A percentile compares a stretch with the other conserved stretches of the same genome.
Evolutionary conservation across 2,329 filamentous ascomycete species (phyloP).

Genomic region (Cercospora sp.): DNA sequence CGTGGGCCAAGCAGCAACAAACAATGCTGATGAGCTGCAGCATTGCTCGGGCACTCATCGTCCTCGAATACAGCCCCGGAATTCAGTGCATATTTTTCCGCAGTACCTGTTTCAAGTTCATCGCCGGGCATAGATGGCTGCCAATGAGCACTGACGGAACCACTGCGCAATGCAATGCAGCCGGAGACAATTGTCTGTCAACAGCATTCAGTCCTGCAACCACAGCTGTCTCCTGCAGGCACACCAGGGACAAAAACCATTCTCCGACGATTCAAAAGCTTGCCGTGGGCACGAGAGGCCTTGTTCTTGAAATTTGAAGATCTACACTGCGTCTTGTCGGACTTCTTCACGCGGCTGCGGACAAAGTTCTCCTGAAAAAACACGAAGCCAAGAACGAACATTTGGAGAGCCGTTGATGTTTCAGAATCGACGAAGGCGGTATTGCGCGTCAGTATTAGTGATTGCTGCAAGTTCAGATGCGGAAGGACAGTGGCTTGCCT

Average conservation of each 20-base stretch:
- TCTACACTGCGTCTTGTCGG: neutral
- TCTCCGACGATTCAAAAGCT: neutral
- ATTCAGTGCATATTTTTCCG: neutral
- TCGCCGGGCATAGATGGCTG: neutral
- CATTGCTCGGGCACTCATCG: neutral
- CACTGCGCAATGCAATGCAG: neutral
- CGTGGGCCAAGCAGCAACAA: neutral
- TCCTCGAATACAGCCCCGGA: neutral
- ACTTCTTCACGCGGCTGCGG: conserved; percentile 4
- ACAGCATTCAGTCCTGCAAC: neutral
- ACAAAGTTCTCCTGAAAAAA: neutral
- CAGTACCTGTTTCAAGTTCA: neutral
- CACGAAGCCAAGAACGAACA: neutral
- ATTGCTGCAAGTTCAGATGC: neutral
- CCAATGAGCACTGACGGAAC: neutral
- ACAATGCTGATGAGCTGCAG: neutral
- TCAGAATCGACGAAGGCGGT: neutral
- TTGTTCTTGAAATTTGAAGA: neutral
- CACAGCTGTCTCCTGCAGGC: conserved; percentile 3
- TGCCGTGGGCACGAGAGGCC: neutral
- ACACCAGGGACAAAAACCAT: neutral
- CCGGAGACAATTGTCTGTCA: neutral
- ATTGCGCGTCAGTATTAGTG: neutral
- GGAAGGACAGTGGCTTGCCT: neutral
- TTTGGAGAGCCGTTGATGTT: neutral